Percentiles rank a stretch among this genome's conserved stretches.
phyloP scores from a whole-genome alignment of 2,329 filamentous ascomycete genomes.

The Penicillium fuscoglaucum region DNA sequence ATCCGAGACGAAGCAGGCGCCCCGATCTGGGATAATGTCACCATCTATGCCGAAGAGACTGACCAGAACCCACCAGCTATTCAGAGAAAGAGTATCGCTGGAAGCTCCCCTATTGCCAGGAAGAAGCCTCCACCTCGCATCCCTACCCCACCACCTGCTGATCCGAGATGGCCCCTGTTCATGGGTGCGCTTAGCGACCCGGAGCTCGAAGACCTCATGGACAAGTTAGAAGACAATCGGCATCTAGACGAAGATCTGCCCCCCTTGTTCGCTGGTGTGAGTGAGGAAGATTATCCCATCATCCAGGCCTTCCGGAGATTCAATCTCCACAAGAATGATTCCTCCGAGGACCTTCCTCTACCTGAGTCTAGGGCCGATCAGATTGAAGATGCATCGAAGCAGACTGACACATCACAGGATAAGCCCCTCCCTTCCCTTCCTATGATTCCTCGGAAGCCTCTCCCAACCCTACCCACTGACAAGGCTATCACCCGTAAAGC shows the following conservation, averaged over 20 bases:
- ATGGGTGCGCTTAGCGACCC: not conserved
- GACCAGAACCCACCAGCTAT: not conserved
- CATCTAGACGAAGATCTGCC: not conserved
- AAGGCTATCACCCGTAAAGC: not conserved
- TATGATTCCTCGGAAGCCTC: not conserved
- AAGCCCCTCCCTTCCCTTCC: not conserved
- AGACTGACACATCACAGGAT: not conserved
- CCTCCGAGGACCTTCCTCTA: not conserved
- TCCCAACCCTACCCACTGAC: not conserved
- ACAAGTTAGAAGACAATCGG: not conserved
- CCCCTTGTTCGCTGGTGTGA: not conserved
- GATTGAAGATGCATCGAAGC: not conserved
- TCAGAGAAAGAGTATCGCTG: not conserved
- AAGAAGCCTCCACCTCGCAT: not conserved
- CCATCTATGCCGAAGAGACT: not conserved
- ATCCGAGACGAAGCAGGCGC: not conserved
- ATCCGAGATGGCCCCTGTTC: constrained; percentile 3
- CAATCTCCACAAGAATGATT: constrained; percentile 1
- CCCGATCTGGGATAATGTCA: not conserved
- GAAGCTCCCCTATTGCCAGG: too few species aligned
- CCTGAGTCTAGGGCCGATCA: not conserved
- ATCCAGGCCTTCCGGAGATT: constrained; percentile 1
- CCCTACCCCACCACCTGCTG: not conserved
- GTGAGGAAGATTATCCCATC: not conserved
- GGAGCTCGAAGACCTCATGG: not conserved